Evolutionary conservation across 208 protist species (phyloP).

Genomic region (Crithidia acanthocephali): DNA sequence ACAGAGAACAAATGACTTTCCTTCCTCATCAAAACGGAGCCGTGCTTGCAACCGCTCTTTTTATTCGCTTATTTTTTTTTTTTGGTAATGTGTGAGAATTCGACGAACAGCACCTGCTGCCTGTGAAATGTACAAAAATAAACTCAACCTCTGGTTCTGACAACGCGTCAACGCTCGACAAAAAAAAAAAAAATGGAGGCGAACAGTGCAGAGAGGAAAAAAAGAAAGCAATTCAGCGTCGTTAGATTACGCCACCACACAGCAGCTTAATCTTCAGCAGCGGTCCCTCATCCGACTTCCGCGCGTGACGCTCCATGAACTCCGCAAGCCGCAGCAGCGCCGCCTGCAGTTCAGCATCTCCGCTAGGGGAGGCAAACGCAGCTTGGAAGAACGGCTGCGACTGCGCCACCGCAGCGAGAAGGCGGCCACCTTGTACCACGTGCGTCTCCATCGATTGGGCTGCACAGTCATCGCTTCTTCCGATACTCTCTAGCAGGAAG

Average conservation of each 20-base stretch:
- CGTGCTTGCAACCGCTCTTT: too few relatives aligned
- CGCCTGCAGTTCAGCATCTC: background rate
- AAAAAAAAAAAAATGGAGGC: too few relatives aligned
- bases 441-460: background rate
- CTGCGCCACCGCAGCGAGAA: slow-evolving; percentile 12
- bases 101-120: too few relatives aligned
- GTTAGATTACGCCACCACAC: slow-evolving; percentile 3
- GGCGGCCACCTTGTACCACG: background rate
- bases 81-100: too few relatives aligned
- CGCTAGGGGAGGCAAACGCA: background rate
- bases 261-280: slow-evolving; percentile 27
- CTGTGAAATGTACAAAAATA: too few relatives aligned
- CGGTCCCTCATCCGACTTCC: background rate
- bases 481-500: background rate
- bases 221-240: background rate
- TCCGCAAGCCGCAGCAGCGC: slow-evolving; percentile 2
- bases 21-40: too few relatives aligned
- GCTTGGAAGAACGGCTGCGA: slow-evolving; percentile 17
- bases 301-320: slow-evolving; percentile 6
- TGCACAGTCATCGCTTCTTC: too few relatives aligned
- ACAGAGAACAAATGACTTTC: too few relatives aligned
- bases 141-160: too few relatives aligned
- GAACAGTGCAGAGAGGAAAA: too few relatives aligned
- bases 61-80: too few relatives aligned
- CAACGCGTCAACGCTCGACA: too few relatives aligned